phyloP scores from a whole-genome alignment of 202 grass and related monocot genomes.

The Setaria viridis region DNA sequence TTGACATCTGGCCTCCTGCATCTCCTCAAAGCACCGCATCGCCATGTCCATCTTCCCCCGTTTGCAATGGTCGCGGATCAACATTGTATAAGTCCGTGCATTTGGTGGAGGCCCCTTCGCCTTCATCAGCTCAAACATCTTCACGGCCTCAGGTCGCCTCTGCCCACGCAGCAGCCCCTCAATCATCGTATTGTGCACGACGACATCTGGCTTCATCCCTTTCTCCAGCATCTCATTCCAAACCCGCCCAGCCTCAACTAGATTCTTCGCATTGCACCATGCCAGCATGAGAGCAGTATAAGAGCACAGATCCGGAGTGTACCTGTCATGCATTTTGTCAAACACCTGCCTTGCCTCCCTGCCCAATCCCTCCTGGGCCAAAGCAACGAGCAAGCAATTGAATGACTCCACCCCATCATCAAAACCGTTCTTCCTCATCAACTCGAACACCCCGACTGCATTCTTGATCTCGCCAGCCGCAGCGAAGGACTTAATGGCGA shows the following conservation, averaged over 20 bases:
- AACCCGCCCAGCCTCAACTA: conserved; percentile 71
- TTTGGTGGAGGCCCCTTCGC: conserved; percentile 80
- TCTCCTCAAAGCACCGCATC: conserved; percentile 66
- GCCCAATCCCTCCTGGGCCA: conserved; percentile 71
- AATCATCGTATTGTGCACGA: conserved; percentile 80
- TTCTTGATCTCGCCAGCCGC: conserved; percentile 71
- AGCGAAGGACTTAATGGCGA: conserved; percentile 66
- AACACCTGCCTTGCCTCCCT: conserved; percentile 78
- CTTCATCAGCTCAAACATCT: conserved; percentile 97
- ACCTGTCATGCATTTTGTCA: conserved; percentile 64
- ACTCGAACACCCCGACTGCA: conserved; percentile 71
- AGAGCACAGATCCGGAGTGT: conserved; percentile 64
- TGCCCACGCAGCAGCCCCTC: conserved; percentile 78
- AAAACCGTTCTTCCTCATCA: conserved; percentile 71
- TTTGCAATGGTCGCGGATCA: conserved; percentile 81
- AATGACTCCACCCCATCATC: conserved; percentile 76
- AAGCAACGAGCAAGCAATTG: conserved; percentile 74
- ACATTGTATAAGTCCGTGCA: conserved; percentile 74
- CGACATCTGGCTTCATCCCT: conserved; percentile 71
- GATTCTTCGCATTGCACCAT: conserved; percentile 81
- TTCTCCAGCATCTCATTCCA: conserved; percentile 92
- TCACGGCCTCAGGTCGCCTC: conserved; percentile 73
- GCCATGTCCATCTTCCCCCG: conserved; percentile 85
- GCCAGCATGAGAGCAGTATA: conserved; percentile 72
- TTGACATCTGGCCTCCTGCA: conserved; percentile 56